Percentiles rank a stretch among this genome's conserved stretches.
phyloP scores from a whole-genome alignment of 1,284 basidiomycete genomes.

The Mycosarcoma maydis region DNA sequence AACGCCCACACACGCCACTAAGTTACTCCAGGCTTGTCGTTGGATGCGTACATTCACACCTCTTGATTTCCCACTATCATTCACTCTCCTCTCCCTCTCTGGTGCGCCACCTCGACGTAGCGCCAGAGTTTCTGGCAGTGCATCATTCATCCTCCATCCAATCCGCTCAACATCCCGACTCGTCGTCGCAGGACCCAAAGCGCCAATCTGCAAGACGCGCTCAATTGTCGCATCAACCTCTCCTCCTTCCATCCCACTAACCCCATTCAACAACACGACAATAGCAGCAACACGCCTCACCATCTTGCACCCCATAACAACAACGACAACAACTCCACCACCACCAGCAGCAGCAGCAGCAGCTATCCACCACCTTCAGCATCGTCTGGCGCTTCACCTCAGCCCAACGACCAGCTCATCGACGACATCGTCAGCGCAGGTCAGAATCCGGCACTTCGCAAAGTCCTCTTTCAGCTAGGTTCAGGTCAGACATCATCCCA shows the following conservation, averaged over 20 bases:
- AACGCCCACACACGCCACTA: no score
- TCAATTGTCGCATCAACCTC: constrained; percentile 49
- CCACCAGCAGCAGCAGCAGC: constrained; percentile 13
- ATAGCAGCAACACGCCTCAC: constrained; percentile 1
- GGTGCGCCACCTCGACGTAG: constrained; percentile 33
- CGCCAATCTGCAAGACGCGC: constrained; percentile 52
- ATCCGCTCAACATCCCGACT: constrained; percentile 46
- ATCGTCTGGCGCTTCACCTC: constrained; percentile 5
- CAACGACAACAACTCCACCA: not conserved
- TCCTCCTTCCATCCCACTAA: constrained; percentile 20
- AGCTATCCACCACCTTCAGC: constrained; percentile 21
- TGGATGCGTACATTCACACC: not conserved
- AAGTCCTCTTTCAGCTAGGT: constrained; percentile 48
- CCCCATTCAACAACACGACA: not conserved
- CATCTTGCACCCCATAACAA: no score
- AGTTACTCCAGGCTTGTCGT: no score
- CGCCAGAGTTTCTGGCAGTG: constrained; percentile 22
- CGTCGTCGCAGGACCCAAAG: constrained; percentile 49
- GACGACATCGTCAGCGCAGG: constrained; percentile 40
- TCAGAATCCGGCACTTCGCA: constrained; percentile 39
- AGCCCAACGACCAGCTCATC: constrained; percentile 6
- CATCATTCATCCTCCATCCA: constrained; percentile 47
- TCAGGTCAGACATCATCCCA: constrained; percentile 28
- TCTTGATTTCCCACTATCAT: no score
- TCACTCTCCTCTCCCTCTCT: constrained; percentile 4